phyloP scores from a whole-genome alignment of 129 eudicot genomes.

The Daucus carota region DH1_v3.0 NC_030385.2:5500001-5500500 shows the following conservation, averaged over 20 bases:
- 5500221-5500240: not conserved
- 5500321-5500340: no score
- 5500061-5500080: slow-evolving; percentile 79
- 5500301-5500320: no score
- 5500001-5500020: slow-evolving; percentile 79
- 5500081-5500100: slow-evolving; percentile 72
- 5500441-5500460: no score
- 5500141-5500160: slow-evolving; percentile 59
- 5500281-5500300: no score
- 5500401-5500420: no score
- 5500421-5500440: no score
- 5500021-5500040: slow-evolving; percentile 67
- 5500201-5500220: not conserved
- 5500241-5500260: not conserved
- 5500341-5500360: no score
- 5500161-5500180: slow-evolving; percentile 38
- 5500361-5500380: no score
- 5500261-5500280: not conserved
- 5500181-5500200: not conserved
- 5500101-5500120: slow-evolving; percentile 84
- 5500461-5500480: no score
- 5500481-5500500: no score
- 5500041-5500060: slow-evolving; percentile 82
- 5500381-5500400: no score
- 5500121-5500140: slow-evolving; percentile 59